Evolutionary conservation across 2,329 filamentous ascomycete species (phyloP).

Genomic region (Fusarium scirpi): DNA sequence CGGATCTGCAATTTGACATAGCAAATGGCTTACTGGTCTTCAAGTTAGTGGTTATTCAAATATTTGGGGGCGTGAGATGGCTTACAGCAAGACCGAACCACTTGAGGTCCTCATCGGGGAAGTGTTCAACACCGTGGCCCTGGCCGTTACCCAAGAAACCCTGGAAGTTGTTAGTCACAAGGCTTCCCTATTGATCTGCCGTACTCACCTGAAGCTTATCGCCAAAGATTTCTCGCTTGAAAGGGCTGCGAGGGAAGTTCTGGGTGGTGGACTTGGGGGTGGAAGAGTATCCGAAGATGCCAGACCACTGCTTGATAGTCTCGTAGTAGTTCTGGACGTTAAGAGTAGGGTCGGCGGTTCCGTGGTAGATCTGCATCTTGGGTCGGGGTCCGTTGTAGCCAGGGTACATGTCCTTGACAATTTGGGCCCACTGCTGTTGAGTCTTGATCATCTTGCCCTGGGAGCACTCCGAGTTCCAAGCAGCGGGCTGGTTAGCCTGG

Average conservation of each 20-base stretch:
- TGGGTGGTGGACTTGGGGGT: slow-evolving; percentile 8
- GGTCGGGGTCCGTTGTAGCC: slow-evolving; percentile 17
- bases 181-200: not conserved
- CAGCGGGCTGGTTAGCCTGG: slow-evolving; percentile 4
- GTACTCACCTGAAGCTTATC: slow-evolving; percentile 13
- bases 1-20: not conserved
- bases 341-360: slow-evolving; percentile 10
- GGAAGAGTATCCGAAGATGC: slow-evolving; percentile 17
- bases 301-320: slow-evolving; percentile 23
- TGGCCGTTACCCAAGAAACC: slow-evolving; percentile 9
- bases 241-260: slow-evolving; percentile 20
- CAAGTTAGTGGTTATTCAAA: not conserved
- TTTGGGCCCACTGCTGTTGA: slow-evolving; percentile 14
- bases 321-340: slow-evolving; percentile 25
- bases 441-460: slow-evolving; percentile 3
- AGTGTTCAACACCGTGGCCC: slow-evolving; percentile 5
- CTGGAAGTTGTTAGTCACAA: not conserved
- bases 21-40: not conserved
- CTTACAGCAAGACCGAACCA: slow-evolving; percentile 23
- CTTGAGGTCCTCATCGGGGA: slow-evolving; percentile 21
- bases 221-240: slow-evolving; percentile 16
- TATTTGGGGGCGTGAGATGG: not conserved
- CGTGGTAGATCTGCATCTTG: slow-evolving; percentile 23
- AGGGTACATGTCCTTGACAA: slow-evolving; percentile 28
- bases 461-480: slow-evolving; percentile 22